Evolutionary conservation across 2,329 filamentous ascomycete species (phyloP), one percentile per base, ranked within the genome.

Genomic region (Aureobasidium melanogenum): DNA sequence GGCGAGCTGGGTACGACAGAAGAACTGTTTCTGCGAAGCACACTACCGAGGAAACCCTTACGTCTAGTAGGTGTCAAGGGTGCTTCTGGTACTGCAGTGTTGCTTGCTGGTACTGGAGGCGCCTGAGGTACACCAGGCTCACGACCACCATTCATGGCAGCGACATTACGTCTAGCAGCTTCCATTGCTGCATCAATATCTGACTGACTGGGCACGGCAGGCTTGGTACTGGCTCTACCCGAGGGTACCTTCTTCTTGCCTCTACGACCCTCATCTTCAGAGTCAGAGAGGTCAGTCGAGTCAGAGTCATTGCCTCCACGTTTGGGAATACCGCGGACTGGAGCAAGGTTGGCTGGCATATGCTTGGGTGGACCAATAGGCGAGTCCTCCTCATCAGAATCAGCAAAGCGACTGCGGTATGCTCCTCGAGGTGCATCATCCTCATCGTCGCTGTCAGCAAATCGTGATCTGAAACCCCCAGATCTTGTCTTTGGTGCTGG

Each of bases 391-490:
- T 79, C 76, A 50, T 78, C 76, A 2, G 78, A 80, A 62, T 80
- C 78, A 1, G 72, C 77, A 62, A 80, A 80, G 5, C 79, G 74
- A 63, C 77, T 79, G 57, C 73, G 71, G 68, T 79, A 80, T 41
- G 67, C 64, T 6, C 63, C 55, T 22, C 59, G 28, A 5, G 68
- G 63, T 12, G 69, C 71, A 9, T 78, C 77, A 28, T 74, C 74
- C 26, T 74, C 74, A 44, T 77, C 76, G 47, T 90, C 87, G 68
- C 88, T 90, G 1, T 90, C 86, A 1, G 78, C 84, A 67, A 91
- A 88, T 84, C 3, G 86, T 85, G 71, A 79, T 63, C 73, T 75
- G 68, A 75, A 73, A 15, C 63, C 64, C 2, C 66, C 66, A 8
- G 51, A 43, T 43, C 44, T 63, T 14, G 28, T 58, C 46, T 57